phyloP scores from a whole-genome alignment of 805 yeast species.

The Wickerhamiella azymoides region DNA sequence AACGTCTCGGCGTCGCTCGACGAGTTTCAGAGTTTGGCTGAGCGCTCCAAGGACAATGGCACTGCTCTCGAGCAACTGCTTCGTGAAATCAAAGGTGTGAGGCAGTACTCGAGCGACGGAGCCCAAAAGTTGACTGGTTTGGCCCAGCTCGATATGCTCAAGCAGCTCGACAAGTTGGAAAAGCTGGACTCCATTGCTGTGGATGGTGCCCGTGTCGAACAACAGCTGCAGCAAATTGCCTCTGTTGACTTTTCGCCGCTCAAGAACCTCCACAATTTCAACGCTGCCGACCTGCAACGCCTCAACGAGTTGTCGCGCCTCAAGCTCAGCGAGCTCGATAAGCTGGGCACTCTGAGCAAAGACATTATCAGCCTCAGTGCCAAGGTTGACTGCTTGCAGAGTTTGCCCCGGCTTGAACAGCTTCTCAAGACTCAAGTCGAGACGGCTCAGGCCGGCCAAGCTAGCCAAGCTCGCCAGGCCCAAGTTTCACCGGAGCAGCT shows the following conservation, averaged over 20 bases:
- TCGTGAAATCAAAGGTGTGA: constrained; percentile 19
- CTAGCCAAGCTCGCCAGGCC: neutral
- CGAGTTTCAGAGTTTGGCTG: constrained; percentile 25
- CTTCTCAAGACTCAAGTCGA: constrained; percentile 18
- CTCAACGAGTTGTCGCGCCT: constrained; percentile 7
- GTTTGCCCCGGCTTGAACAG: neutral
- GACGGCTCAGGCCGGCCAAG: too few species aligned
- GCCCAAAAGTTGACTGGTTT: constrained; percentile 17
- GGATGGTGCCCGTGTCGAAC: constrained; percentile 5
- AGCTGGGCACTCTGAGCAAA: constrained; percentile 4
- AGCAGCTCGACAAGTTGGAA: constrained; percentile 8
- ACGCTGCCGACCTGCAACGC: constrained; percentile 1
- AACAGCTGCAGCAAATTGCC: constrained; percentile 8
- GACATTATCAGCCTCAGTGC: constrained; percentile 2
- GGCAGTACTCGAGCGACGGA: constrained; percentile 18
- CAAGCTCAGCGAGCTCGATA: constrained; percentile 7
- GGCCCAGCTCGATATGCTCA: constrained; percentile 19
- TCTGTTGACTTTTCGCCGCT: constrained; percentile 10
- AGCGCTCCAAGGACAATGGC: constrained; percentile 28
- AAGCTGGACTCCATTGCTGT: neutral
- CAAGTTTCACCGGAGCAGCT: neutral
- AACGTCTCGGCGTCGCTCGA: constrained; percentile 23
- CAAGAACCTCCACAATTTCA: constrained; percentile 1
- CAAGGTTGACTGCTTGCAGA: constrained; percentile 1
- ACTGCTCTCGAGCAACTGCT: constrained; percentile 21